Conservation (phyloP, 495 filamentous ascomycete genomes). For the Apiosordaria backusii region DNA sequence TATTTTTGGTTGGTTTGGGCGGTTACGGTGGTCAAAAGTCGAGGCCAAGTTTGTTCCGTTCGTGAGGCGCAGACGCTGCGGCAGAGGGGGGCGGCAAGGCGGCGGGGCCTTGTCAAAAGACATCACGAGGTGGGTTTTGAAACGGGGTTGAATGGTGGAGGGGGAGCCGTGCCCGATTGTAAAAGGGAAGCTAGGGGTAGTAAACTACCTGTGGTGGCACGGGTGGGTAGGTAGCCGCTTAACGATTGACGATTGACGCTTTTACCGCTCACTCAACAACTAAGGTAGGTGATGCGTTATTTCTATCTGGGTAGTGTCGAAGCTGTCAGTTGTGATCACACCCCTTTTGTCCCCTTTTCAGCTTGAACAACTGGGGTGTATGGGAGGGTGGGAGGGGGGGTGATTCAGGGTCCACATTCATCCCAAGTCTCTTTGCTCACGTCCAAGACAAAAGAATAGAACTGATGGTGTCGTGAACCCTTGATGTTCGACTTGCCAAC, state of each 20-base stretch:
- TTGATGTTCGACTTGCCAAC: not conserved
- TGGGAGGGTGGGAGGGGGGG: no score
- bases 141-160: not conserved
- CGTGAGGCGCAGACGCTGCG: not conserved
- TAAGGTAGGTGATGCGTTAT: not conserved
- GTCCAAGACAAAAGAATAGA: no score
- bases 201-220: no score
- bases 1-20: not conserved
- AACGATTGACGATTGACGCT: not conserved
- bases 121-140: conserved; percentile 5
- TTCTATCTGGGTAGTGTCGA: not conserved
- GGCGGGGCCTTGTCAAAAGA: conserved; percentile 4
- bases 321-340: not conserved
- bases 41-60: no score
- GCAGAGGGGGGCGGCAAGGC: not conserved
- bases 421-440: not conserved
- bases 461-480: not conserved
- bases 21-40: not conserved
- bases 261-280: not conserved
- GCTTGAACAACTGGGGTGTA: not conserved
- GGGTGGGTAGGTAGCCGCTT: not conserved
- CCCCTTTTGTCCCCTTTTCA: no score
- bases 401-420: not conserved
- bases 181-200: not conserved
- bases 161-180: not conserved